phyloP scores from a whole-genome alignment of 2,329 filamentous ascomycete genomes.

The Trichocomaceae sp. region DNA sequence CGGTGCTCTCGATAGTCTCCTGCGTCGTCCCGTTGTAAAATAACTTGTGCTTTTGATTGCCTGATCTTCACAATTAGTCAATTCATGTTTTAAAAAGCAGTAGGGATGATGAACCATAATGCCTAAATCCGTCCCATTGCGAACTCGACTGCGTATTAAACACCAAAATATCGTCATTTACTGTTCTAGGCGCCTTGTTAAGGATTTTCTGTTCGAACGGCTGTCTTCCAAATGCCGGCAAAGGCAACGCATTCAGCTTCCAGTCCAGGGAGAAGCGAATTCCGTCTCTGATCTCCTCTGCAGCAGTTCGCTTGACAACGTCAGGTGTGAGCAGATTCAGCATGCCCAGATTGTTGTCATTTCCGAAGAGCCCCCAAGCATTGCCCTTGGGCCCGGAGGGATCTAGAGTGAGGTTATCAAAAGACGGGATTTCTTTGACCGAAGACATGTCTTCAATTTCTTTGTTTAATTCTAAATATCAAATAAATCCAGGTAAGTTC shows the following conservation, averaged over 20 bases:
- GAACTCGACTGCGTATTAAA: constrained; percentile 55
- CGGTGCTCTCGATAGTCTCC: constrained; percentile 30
- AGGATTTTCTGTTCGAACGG: constrained; percentile 50
- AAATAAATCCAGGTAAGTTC: no score
- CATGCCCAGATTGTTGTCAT: constrained; percentile 53
- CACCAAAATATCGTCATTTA: constrained; percentile 56
- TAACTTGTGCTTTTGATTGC: constrained; percentile 35
- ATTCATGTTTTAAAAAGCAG: neutral
- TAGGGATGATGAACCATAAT: constrained; percentile 22
- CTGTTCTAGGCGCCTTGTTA: constrained; percentile 45
- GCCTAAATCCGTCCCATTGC: constrained; percentile 44
- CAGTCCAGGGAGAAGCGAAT: constrained; percentile 54
- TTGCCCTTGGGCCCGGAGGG: constrained; percentile 14
- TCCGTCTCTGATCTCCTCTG: constrained; percentile 50
- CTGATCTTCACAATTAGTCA: constrained; percentile 18
- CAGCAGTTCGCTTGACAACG: constrained; percentile 46
- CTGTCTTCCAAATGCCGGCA: constrained; percentile 52
- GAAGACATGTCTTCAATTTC: neutral
- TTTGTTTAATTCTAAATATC: neutral
- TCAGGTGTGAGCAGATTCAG: constrained; percentile 55
- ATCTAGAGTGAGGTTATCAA: constrained; percentile 13
- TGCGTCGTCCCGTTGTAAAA: constrained; percentile 40
- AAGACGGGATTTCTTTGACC: constrained; percentile 4
- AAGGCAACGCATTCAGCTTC: constrained; percentile 50
- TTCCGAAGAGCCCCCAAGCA: constrained; percentile 49